Conservation (phyloP, 331 rosid genomes). For the Ulmus americana region DNA sequence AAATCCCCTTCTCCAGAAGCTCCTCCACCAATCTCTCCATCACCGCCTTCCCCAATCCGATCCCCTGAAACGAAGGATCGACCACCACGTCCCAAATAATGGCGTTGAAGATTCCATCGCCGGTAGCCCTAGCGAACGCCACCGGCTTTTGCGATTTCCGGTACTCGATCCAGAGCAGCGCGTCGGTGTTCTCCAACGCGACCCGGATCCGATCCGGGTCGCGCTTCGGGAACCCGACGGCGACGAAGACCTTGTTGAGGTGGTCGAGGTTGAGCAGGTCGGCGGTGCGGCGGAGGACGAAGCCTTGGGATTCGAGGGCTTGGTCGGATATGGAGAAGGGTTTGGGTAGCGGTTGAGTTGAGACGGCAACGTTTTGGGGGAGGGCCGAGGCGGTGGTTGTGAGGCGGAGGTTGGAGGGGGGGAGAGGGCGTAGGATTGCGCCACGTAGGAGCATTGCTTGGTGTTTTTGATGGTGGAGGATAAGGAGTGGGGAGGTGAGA, state of each 20-base stretch:
- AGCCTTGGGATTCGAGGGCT: conserved; percentile 58
- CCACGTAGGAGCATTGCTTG: conserved; percentile 54
- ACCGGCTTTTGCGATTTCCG: conserved; percentile 47
- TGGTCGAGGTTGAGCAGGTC: conserved; percentile 58
- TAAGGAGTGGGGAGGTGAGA: background rate
- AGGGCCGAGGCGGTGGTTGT: conserved; percentile 1
- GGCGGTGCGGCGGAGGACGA: conserved; percentile 52
- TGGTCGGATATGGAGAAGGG: conserved; percentile 50
- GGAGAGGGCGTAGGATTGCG: conserved; percentile 29
- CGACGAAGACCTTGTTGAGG: conserved; percentile 65
- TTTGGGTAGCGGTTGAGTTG: conserved; percentile 17
- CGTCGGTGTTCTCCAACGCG: conserved; percentile 65
- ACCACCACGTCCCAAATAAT: conserved; percentile 94
- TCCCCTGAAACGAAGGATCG: conserved; percentile 88
- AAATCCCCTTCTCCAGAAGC: conserved; percentile 44
- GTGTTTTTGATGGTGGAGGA: background rate
- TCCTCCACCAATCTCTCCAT: conserved; percentile 64
- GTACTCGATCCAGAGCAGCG: conserved; percentile 69
- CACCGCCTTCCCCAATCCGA: conserved; percentile 76
- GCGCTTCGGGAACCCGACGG: conserved; percentile 79
- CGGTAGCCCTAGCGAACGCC: conserved; percentile 86
- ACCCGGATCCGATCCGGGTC: conserved; percentile 55
- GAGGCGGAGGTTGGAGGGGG: conserved; percentile 30
- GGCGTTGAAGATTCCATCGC: conserved; percentile 86
- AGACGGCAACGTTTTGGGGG: conserved; percentile 30